Evolutionary conservation across 2,329 filamentous ascomycete species (phyloP).

Genomic region (Nemania sp.): DNA sequence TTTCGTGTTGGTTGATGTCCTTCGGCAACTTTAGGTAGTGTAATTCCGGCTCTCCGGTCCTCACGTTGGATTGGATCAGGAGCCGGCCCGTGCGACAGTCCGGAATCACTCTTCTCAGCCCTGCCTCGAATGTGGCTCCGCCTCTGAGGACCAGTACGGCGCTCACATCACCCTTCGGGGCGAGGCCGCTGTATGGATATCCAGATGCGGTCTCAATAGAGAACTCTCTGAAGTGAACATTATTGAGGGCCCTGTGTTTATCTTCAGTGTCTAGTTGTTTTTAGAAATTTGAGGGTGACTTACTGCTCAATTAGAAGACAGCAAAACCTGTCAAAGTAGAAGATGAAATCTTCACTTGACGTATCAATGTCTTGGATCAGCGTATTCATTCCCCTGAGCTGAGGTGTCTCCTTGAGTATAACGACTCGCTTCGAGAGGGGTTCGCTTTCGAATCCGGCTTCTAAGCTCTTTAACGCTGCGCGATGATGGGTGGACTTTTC

Average conservation of each 20-base stretch:
- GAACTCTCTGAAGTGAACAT: conserved; percentile 67
- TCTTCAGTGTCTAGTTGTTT: background rate
- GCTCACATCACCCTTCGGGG: conserved; percentile 72
- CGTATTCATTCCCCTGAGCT: conserved; percentile 86
- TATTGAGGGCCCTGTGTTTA: conserved; percentile 68
- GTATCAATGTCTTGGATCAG: conserved; percentile 83
- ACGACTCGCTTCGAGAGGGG: conserved; percentile 76
- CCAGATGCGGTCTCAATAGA: conserved; percentile 73
- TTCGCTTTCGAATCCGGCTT: conserved; percentile 69
- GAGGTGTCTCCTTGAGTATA: conserved; percentile 74
- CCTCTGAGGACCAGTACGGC: conserved; percentile 89
- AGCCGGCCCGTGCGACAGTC: conserved; percentile 89
- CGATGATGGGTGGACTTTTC: conserved; percentile 86
- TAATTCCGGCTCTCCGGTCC: conserved; percentile 87
- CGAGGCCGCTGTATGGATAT: conserved; percentile 70
- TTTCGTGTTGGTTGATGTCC: conserved; percentile 73
- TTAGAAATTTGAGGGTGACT: conserved; percentile 31
- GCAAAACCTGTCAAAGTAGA: conserved; percentile 91
- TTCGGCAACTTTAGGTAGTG: conserved; percentile 83
- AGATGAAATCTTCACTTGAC: conserved; percentile 86
- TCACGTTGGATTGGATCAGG: conserved; percentile 84
- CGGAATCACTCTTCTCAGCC: conserved; percentile 85
- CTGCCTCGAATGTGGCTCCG: conserved; percentile 85
- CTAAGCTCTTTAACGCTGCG: conserved; percentile 74
- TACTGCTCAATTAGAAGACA: conserved; percentile 81